A percentile compares a stretch with the other conserved stretches of the same genome.
phyloP scores from a whole-genome alignment of 352 stramenopile genomes.

The Globisporangium spinosum region DNA sequence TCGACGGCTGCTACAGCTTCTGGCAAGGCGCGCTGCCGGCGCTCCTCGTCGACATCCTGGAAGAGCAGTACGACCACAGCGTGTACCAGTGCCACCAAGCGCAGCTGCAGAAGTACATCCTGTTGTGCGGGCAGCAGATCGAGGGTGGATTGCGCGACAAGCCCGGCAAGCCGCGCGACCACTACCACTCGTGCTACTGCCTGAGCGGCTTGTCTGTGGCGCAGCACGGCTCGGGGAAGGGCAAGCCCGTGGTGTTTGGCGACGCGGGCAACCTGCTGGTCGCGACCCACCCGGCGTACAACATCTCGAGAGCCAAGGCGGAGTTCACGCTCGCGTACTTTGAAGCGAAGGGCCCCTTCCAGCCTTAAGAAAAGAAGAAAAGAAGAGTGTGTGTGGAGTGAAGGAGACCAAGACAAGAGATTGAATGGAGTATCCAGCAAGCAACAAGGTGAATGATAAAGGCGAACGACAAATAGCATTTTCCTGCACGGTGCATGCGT shows the following conservation, averaged over 20 bases:
- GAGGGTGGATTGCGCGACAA: conserved; percentile 93
- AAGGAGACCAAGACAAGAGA: conserved; percentile 3
- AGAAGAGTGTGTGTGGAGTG: conserved; percentile 5
- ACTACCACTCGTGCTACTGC: conserved; percentile 99
- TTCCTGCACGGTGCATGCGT: background rate
- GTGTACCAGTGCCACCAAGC: conserved; percentile 70
- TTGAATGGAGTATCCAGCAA: background rate
- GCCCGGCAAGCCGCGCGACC: conserved; percentile 93
- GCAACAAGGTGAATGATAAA: conserved; percentile 1
- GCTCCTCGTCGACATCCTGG: conserved; percentile 59
- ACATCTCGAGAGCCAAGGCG: conserved; percentile 89
- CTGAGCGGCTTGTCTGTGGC: conserved; percentile 94
- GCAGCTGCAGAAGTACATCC: conserved; percentile 90
- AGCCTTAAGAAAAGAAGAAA: conserved; percentile 30
- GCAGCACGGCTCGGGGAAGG: conserved; percentile 74
- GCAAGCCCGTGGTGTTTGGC: conserved; percentile 47
- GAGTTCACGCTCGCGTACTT: conserved; percentile 66
- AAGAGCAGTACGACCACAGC: conserved; percentile 29
- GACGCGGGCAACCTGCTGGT: conserved; percentile 69
- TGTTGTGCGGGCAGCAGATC: conserved; percentile 93
- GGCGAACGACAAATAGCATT: conserved; percentile 1
- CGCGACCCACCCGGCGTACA: conserved; percentile 90
- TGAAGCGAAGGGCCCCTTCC: conserved; percentile 47
- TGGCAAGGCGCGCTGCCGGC: conserved; percentile 94
- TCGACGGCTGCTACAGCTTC: conserved; percentile 99